A percentile compares a stretch with the other conserved stretches of the same genome.
These are phyloP conservation scores for Pseudogymnoascus sp. DNA, from an alignment of 2,329 filamentous ascomycete genomes.

Conservation along the genomic window DNA sequence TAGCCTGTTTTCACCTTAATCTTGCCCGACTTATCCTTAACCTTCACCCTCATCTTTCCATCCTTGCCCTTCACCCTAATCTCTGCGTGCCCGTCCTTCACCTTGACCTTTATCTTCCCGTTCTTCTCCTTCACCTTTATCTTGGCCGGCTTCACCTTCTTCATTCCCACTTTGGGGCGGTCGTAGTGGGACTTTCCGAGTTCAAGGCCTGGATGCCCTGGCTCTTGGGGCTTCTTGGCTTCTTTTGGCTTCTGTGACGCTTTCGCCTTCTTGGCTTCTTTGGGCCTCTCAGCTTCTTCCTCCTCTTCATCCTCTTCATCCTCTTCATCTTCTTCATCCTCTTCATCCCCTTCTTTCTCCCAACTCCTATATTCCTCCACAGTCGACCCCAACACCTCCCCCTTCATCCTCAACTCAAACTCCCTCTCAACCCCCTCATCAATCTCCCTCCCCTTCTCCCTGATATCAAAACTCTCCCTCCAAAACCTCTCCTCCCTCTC, in stretches of 20 bases:
- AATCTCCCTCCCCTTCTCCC: constrained; percentile 4
- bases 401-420: constrained; percentile 1
- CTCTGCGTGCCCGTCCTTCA: not conserved
- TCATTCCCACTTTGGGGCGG: not conserved
- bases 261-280: too few relatives aligned
- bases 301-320: too few relatives aligned
- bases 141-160: not conserved
- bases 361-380: not conserved
- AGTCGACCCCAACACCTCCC: not conserved
- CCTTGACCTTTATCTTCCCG: not conserved
- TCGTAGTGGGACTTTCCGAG: constrained; percentile 1
- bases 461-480: not conserved
- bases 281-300: too few relatives aligned
- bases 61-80: not conserved
- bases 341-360: not conserved
- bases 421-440: not conserved
- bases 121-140: not conserved
- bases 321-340: too few relatives aligned
- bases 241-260: not conserved
- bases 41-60: not conserved
- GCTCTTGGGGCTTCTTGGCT: too few relatives aligned
- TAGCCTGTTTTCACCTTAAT: not conserved
- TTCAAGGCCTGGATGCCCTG: not conserved
- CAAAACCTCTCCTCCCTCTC: not conserved
- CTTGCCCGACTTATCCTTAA: not conserved